Base-by-base conservation (phyloP, 1,284 basidiomycete species). In the Ceratobasidium sp. region DNA sequence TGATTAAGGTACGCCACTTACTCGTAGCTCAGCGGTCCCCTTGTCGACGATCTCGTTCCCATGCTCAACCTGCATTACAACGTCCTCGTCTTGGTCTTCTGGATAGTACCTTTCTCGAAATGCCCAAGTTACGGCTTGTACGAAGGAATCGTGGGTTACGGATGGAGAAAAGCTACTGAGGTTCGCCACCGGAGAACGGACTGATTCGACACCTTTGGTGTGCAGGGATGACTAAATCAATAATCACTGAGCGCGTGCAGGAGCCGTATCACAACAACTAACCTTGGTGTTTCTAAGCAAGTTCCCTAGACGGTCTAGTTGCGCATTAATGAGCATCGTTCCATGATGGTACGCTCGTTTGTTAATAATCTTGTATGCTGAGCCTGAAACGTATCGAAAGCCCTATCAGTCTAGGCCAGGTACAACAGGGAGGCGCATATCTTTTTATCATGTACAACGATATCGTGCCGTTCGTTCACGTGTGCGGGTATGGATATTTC, bases 341-440 rank as follows among this genome's bases (percentile, higher is more conserved):
- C 97, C 97, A 76, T 99, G 97, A 76, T 99, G 96, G 79, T 98
- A 99, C 0, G 96, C 94, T 17, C 97, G 83, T 71, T 88, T 87
- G 73, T 88, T 92, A 43, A 92, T 91, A 70, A 99, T 92, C 81
- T 98, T 98, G 82, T 98, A 99, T 6, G 97, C 97, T 15, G 94
- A 98, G 38, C 97, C 97, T 54, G 96, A 98, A 65, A 99, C 89
- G 91, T 99, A 77, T 72, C 74, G 49, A 65, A 72, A 64, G 69
- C 50, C 71, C 10, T 43, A 55, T 13, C 65, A 32, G 55, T 38
- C 60, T 72, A 70, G 50, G 54, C 55, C 43, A 22, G 1, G 29
- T 15, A 31, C 8, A 43, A 60, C 54, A 69, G 60, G 27, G 34
- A 65, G 45, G n/a, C 45, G 85, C 92, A 83, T 82, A 96, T 95